Evolutionary conservation across 306 rosid genomes (phyloP), one percentile per base, ranked within the genome.

Genomic region (Neltuma alba): DNA sequence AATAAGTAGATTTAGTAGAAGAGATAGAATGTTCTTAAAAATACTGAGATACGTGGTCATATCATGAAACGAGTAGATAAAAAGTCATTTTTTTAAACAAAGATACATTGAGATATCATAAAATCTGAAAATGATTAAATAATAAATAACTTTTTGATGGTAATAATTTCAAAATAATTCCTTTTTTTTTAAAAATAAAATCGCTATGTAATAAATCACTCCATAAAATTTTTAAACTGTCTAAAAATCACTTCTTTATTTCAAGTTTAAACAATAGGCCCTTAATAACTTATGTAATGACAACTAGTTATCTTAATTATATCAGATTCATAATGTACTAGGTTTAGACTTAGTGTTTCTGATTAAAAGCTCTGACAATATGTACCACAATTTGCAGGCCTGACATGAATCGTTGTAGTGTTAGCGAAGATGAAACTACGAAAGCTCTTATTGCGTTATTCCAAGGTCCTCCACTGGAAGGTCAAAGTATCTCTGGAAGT

Each of bases 341-440:
- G 27, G 11, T 50, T 69, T 38, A 71, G 69, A 31, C 52, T 15
- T 77, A 1, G 21, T 36, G 75, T 71, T 70, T 72, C 44, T 42
- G 11, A 33, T 25, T 76, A 62, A 57, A 72, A 63, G 72, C 23
- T 41, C 57, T 78, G 61, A 81, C 31, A n/a, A n/a, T n/a, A 40
- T 63, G 66, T 48, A 62, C 76, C 69, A 67, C 36, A 77, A 12
- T 74, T 20, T 79, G 89, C 87, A 95, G 99, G 90, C 97, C 94
- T 80, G 93, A 88, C 81, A 90, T 92, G 99, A 92, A 92, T 79
- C 90, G 89, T 31, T 95, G 99, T 86, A 81, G 81, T 74, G 79
- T 95, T 82, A 90, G 85, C n/a, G 93, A 92, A 89, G 91, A 89
- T 75, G 99, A 92, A 88, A 92, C 99, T 36, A 90, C 89, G 6